Evolutionary conservation across 306 rosid species (phyloP), one percentile per base, ranked within the genome.

Genomic region (Acmispon strigosus): DNA sequence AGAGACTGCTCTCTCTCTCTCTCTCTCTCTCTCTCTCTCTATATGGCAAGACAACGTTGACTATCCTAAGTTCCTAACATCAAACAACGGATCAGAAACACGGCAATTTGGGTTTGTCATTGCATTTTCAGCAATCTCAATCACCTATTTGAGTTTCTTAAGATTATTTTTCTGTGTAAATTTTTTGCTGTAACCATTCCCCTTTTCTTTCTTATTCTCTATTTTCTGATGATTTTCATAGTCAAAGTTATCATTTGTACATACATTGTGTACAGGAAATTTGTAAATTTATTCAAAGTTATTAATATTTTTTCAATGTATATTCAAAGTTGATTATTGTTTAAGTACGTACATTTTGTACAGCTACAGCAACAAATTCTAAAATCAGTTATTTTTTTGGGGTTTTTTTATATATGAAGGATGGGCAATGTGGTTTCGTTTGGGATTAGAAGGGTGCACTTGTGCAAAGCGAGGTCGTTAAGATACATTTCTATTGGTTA

Each of bases 281-380:
- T 2, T 72, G 83, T 83, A 83, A 73, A 73, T 73, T 47, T 32
- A 43, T 62, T 49, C 39, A 14, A 22, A 39, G 34, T 18, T 39
- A 42, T 8, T 17, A n/a, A 60, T 11, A n/a, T 66, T 60, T 68
- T 45, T 53, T 41, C 1, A 19, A 49, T 77, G 74, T 48, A 55
- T 62, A 62, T 72, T 70, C 62, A 76, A 34, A 75, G 37, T 55
- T 19, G 37, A 62, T 13, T 37, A 29, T 13, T 61, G 73, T 16
- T 36, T n/a, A 60, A 67, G 32, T 49, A 20, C 8, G 15, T 5
- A 6, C 16, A 24, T 59, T 66, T 62, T 74, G 57, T 37, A 68
- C 18, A 36, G 3, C 37, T 66, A 66, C 11, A 5, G 47, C 42
- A 8, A 29, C 37, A 8, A 16, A 45, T 22, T 68, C 9, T 39